These are phyloP conservation scores for Alternaria viburni DNA, from an alignment of 2,329 filamentous ascomycete species.

Conservation along the genomic window DNA sequence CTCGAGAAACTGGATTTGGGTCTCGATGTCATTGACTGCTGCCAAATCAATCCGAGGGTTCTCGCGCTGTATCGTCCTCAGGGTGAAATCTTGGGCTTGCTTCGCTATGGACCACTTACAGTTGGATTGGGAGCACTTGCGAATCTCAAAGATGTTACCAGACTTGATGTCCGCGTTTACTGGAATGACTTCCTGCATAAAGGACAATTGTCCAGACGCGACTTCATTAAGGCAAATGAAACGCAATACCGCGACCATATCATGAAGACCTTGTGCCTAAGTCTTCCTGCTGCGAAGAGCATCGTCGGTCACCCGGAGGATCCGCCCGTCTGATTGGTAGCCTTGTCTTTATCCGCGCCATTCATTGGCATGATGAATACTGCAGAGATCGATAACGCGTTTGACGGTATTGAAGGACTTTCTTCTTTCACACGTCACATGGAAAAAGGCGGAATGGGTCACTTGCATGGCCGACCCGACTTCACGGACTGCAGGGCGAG, in stretches of 20 bases:
- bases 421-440: neutral
- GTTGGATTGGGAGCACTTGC: neutral
- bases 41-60: no score
- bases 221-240: no score
- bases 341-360: neutral
- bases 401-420: no score
- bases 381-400: neutral
- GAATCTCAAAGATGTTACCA: neutral
- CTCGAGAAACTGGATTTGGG: neutral
- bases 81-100: no score
- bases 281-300: neutral
- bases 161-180: neutral
- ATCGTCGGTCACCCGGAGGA: neutral
- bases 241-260: no score
- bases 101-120: neutral
- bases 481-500: neutral
- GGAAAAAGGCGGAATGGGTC: neutral
- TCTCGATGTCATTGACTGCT: neutral
- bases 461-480: rapidly evolving
- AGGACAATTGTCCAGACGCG: no score
- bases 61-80: no score
- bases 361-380: neutral
- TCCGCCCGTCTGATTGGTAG: neutral
- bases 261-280: neutral
- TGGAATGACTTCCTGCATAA: neutral